Conservation (phyloP, 768 basidiomycete genomes). For the Trametes gibbosa region DNA sequence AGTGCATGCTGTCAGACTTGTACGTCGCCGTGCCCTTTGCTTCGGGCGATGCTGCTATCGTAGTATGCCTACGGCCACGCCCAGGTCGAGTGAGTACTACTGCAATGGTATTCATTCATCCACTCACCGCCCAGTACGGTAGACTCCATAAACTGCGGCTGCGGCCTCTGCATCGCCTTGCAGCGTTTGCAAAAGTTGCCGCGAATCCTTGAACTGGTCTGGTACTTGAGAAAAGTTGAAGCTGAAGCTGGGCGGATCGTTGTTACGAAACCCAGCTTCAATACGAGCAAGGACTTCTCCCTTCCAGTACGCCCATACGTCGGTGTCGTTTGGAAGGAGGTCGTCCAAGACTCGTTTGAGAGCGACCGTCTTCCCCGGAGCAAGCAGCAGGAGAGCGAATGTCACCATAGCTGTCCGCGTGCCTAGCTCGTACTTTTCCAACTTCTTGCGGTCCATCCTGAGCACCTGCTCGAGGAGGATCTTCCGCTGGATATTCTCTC, state of each 20-base stretch:
- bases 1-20: too few relatives aligned
- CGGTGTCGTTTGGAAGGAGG: constrained; percentile 6
- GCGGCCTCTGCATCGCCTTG: neutral
- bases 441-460: neutral
- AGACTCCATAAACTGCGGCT: neutral
- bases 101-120: too few relatives aligned
- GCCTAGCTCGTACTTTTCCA: constrained; percentile 3
- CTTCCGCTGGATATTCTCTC: neutral
- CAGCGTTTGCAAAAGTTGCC: neutral
- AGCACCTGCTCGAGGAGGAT: constrained; percentile 2
- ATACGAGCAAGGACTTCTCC: neutral
- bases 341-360: constrained; percentile 4
- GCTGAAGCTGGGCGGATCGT: neutral
- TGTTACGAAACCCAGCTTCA: neutral
- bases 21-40: too few relatives aligned
- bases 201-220: neutral
- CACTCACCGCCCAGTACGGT: neutral
- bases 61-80: too few relatives aligned
- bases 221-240: neutral
- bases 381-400: neutral
- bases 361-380: neutral
- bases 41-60: too few relatives aligned
- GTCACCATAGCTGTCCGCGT: constrained; percentile 1
- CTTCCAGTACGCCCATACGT: constrained; percentile 1
- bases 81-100: too few relatives aligned